Conservation (phyloP, 2,329 filamentous ascomycete species). For the Dactylonectria estremocensis region DNA sequence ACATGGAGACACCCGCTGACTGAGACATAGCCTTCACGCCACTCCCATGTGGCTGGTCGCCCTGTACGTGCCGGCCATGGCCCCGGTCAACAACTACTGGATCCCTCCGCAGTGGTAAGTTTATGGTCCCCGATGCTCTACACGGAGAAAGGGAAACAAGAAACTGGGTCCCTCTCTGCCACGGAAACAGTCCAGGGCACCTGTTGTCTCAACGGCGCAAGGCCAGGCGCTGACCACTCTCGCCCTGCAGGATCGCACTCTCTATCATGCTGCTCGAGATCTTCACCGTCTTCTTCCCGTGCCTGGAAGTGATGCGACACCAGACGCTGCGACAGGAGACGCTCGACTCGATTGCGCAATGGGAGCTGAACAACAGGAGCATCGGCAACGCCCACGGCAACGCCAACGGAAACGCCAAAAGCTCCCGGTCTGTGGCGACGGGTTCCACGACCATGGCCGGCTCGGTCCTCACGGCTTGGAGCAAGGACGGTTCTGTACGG, state of each 20-base stretch:
- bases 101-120: slow-evolving; percentile 75
- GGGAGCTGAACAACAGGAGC: slow-evolving; percentile 60
- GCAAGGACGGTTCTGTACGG: slow-evolving; percentile 53
- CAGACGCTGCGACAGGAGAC: slow-evolving; percentile 63
- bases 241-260: slow-evolving; percentile 64
- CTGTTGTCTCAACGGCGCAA: too few relatives aligned
- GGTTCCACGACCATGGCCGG: slow-evolving; percentile 51
- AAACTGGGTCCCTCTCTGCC: too few relatives aligned
- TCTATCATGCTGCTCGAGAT: slow-evolving; percentile 76
- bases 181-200: too few relatives aligned
- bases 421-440: slow-evolving; percentile 51
- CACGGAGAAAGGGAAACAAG: too few relatives aligned
- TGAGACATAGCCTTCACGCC: slow-evolving; percentile 68
- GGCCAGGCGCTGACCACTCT: too few relatives aligned
- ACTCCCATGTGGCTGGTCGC: slow-evolving; percentile 79
- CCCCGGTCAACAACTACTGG: slow-evolving; percentile 67
- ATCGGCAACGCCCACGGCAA: slow-evolving; percentile 29
- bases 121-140: too few relatives aligned
- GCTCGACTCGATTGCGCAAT: slow-evolving; percentile 64
- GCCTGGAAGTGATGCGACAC: slow-evolving; percentile 68
- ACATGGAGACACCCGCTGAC: slow-evolving; percentile 17
- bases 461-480: slow-evolving; percentile 57
- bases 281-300: slow-evolving; percentile 75
- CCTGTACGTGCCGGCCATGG: slow-evolving; percentile 67
- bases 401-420: too few relatives aligned